A percentile compares a stretch with the other conserved stretches of the same genome.
phyloP scores from a whole-genome alignment of 2,329 filamentous ascomycete genomes.

The Hypoxylon sp. region DNA sequence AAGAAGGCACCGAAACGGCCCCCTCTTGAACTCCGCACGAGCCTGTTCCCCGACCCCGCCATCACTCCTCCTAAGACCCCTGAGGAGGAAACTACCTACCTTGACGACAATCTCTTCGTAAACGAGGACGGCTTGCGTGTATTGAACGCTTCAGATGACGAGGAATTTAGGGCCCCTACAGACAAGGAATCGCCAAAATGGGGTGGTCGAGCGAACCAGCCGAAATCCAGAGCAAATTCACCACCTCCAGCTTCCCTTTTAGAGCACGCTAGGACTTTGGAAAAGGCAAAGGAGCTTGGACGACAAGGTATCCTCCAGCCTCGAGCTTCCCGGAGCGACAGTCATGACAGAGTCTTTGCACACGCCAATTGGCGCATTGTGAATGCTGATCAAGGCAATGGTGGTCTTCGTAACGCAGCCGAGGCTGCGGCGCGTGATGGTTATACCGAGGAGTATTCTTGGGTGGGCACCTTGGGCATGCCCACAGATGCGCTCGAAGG shows the following conservation, averaged over 20 bases:
- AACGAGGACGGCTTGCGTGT: constrained; percentile 72
- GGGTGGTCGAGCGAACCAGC: constrained; percentile 83
- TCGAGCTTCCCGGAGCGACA: constrained; percentile 69
- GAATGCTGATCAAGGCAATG: constrained; percentile 90
- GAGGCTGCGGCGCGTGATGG: constrained; percentile 81
- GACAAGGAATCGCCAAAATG: constrained; percentile 84
- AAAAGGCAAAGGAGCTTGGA: constrained; percentile 71
- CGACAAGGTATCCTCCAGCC: constrained; percentile 72
- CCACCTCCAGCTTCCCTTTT: constrained; percentile 83
- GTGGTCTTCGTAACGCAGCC: constrained; percentile 89
- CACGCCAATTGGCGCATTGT: constrained; percentile 87
- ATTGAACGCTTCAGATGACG: constrained; percentile 64
- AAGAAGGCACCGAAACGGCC: constrained; percentile 51
- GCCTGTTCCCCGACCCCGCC: constrained; percentile 66
- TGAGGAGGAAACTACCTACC: constrained; percentile 59
- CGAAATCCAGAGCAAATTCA: constrained; percentile 79
- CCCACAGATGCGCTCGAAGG: constrained; percentile 87
- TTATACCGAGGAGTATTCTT: constrained; percentile 81
- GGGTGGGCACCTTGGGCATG: constrained; percentile 94
- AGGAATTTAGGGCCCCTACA: constrained; percentile 72
- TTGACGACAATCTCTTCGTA: constrained; percentile 64
- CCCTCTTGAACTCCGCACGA: constrained; percentile 61
- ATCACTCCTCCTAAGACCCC: constrained; percentile 71
- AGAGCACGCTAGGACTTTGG: constrained; percentile 71
- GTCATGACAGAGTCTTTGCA: constrained; percentile 79